phyloP scores from a whole-genome alignment of 768 basidiomycete genomes.

The Termitomyces sp. region DNA sequence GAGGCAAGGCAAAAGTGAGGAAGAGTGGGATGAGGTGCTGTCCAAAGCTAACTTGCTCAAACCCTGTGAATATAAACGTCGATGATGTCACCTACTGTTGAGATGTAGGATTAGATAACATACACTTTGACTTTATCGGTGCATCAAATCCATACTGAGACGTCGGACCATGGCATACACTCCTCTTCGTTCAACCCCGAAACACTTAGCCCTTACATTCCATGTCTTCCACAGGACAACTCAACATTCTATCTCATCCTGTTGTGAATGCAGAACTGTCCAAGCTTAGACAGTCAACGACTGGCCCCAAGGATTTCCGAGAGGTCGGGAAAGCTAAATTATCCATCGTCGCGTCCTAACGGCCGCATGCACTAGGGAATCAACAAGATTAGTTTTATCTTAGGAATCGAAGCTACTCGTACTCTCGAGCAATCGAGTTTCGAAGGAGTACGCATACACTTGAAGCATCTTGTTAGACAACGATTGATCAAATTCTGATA shows the following conservation, averaged over 20 bases:
- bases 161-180: neutral
- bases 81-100: conserved; percentile 31
- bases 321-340: conserved; percentile 40
- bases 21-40: conserved; percentile 57
- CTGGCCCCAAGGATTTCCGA: conserved; percentile 70
- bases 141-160: neutral
- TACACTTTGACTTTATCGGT: conserved; percentile 3
- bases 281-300: conserved; percentile 57
- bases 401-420: conserved; percentile 82
- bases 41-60: conserved; percentile 59
- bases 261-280: conserved; percentile 71
- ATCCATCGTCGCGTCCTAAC: neutral
- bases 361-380: conserved; percentile 49
- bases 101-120: conserved; percentile 9
- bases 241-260: conserved; percentile 64
- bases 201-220: neutral
- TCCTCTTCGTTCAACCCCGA: neutral
- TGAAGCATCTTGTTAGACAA: neutral
- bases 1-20: conserved; percentile 39
- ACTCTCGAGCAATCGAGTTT: conserved; percentile 59
- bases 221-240: conserved; percentile 21
- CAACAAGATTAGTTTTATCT: conserved; percentile 65
- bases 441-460: conserved; percentile 47
- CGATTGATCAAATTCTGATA: neutral
- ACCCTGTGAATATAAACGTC: conserved; percentile 90